Percentiles rank a stretch among this genome's conserved stretches.
Evolutionary conservation across 23 red algal genomes (phyloP).

Genomic region (Gracilaria gracilis): DNA sequence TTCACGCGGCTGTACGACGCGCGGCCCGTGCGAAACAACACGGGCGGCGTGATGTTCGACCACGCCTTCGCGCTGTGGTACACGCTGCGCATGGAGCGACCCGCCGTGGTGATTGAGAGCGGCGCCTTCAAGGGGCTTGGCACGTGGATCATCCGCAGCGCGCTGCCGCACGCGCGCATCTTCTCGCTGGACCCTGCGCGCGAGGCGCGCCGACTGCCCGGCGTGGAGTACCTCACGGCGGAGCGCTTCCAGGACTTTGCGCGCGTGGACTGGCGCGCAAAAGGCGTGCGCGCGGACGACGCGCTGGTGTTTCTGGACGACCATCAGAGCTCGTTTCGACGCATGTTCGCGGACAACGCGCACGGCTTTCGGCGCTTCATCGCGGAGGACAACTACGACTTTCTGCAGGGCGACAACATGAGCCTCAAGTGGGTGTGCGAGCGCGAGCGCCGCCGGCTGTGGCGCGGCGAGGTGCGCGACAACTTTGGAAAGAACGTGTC

Average conservation of each 20-base stretch:
- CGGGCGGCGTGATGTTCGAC: conserved; percentile 41
- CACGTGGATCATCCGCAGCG: conserved; percentile 31
- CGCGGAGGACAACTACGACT: conserved; percentile 45
- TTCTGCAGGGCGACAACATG: conserved; percentile 26
- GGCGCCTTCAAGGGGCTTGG: conserved; percentile 35
- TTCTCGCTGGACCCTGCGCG: conserved; percentile 25
- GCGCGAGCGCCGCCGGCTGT: not conserved
- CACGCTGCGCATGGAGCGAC: conserved; percentile 21
- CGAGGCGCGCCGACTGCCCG: not conserved
- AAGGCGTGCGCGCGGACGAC: not conserved
- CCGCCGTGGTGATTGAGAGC: conserved; percentile 26
- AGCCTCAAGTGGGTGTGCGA: conserved; percentile 54
- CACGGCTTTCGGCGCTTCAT: conserved; percentile 22
- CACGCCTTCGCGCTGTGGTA: conserved; percentile 54
- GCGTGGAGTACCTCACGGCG: conserved; percentile 25
- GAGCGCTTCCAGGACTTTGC: conserved; percentile 11
- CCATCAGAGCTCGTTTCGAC: conserved; percentile 11
- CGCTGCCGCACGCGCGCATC: conserved; percentile 15
- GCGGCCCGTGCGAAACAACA: conserved; percentile 25
- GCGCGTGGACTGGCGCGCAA: not conserved
- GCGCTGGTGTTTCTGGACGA: conserved; percentile 51
- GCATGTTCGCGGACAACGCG: conserved; percentile 29
- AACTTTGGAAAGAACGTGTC: conserved; percentile 33
- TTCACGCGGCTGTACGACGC: conserved; percentile 10
- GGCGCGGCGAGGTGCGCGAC: not conserved